A percentile compares a stretch with the other conserved stretches of the same genome.
These are phyloP conservation scores for Artemisia tridentata DNA, from an alignment of 129 eudicot species.

Conservation along the genomic window DNA sequence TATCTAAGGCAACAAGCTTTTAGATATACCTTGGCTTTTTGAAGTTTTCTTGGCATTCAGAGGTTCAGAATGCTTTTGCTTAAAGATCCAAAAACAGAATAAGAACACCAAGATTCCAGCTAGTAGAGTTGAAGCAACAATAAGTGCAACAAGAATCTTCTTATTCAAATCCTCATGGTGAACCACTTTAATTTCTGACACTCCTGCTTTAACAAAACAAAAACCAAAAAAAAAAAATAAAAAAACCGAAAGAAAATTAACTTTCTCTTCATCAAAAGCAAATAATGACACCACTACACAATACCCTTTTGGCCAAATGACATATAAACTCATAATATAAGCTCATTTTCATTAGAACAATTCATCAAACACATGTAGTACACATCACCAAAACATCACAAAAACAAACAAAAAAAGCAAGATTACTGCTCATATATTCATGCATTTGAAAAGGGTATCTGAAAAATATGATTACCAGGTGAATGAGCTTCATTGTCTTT, in stretches of 20 bases:
- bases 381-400: neutral
- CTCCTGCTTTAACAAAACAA: conserved; percentile 41
- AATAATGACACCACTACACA: neutral
- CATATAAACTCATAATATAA: conserved; percentile 3
- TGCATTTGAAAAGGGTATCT: neutral
- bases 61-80: conserved; percentile 47
- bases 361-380: conserved; percentile 12
- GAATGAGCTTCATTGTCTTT: conserved; percentile 48
- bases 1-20: neutral
- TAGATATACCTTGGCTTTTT: conserved; percentile 48
- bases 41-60: conserved; percentile 26
- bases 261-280: no score
- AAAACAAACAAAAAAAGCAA: neutral
- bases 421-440: neutral
- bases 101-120: conserved; percentile 60
- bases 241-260: neutral
- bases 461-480: conserved; percentile 47
- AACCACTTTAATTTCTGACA: conserved; percentile 46
- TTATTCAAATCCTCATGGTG: conserved; percentile 70
- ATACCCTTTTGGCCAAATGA: conserved; percentile 15
- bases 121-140: conserved; percentile 70
- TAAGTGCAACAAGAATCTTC: conserved; percentile 69
- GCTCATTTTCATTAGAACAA: neutral
- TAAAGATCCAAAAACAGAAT: conserved; percentile 63
- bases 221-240: neutral